These are phyloP conservation scores for Rhizopus sp. DNA, from an alignment of 371 early-diverging fungal genomes.

Conservation along the genomic window DNA sequence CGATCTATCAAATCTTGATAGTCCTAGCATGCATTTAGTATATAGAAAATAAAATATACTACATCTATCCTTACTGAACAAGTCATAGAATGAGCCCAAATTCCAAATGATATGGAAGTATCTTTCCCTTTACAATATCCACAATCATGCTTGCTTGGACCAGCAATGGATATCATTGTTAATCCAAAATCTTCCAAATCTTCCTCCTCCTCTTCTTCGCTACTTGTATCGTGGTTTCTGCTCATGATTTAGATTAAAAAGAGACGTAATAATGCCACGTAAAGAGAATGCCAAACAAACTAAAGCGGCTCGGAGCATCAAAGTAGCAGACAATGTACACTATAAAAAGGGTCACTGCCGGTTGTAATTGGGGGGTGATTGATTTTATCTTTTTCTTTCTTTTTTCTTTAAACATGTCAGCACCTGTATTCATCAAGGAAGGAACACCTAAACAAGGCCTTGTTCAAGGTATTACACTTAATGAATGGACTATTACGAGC, in stretches of 20 bases:
- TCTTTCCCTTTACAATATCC: conserved; percentile 59
- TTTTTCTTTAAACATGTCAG: conserved; percentile 1
- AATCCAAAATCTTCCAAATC: conserved; percentile 1
- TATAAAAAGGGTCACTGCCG: too few species aligned
- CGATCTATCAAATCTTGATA: conserved; percentile 67
- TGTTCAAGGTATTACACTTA: conserved; percentile 55
- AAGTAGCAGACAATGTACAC: too few species aligned
- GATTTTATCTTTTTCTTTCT: not conserved
- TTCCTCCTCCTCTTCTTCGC: too few species aligned
- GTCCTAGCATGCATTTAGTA: too few species aligned
- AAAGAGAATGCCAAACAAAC: too few species aligned
- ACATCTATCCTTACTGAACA: conserved; percentile 44
- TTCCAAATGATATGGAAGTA: conserved; percentile 55
- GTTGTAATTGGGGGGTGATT: too few species aligned
- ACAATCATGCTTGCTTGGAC: conserved; percentile 46
- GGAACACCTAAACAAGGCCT: conserved; percentile 34
- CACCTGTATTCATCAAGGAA: conserved; percentile 34
- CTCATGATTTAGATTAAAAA: too few species aligned
- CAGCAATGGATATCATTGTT: too few species aligned
- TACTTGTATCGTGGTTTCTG: too few species aligned
- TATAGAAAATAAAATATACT: too few species aligned
- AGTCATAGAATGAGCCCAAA: conserved; percentile 54
- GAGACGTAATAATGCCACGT: too few species aligned
- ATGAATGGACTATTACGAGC: conserved; percentile 71
- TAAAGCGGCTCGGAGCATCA: too few species aligned